These are phyloP conservation scores for Bjerkandera adusta DNA, from an alignment of 1,284 basidiomycete species.

Conservation along the genomic window DNA sequence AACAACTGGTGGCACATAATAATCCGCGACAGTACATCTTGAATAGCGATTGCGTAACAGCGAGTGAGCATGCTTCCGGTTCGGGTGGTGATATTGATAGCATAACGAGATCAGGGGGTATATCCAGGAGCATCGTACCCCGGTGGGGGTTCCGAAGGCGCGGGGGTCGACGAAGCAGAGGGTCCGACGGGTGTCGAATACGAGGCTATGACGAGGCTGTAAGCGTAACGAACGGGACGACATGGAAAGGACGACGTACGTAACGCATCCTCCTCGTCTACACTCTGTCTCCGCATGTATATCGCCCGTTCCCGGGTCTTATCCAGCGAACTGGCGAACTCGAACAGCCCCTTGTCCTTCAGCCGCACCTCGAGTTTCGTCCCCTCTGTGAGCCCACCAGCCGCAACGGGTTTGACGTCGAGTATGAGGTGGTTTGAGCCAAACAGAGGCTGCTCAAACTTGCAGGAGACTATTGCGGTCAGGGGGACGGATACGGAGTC, in stretches of 20 bases:
- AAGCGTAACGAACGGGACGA: background rate
- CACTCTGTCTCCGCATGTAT: conserved; percentile 65
- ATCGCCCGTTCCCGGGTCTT: conserved; percentile 73
- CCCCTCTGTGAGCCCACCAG: conserved; percentile 61
- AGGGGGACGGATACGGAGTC: conserved; percentile 59
- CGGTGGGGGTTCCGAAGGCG: conserved; percentile 1
- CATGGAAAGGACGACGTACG: conserved; percentile 45
- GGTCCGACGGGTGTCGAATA: conserved; percentile 2
- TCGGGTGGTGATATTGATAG: too few relatives aligned
- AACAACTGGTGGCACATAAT: too few relatives aligned
- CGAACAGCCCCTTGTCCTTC: conserved; percentile 65
- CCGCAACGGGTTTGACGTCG: conserved; percentile 61
- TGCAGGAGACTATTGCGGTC: conserved; percentile 59
- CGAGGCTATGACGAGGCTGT: background rate
- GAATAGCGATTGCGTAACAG: too few relatives aligned
- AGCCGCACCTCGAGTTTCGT: conserved; percentile 67
- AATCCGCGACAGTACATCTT: too few relatives aligned
- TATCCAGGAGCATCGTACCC: conserved; percentile 8
- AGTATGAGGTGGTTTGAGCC: conserved; percentile 65
- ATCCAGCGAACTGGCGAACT: conserved; percentile 68
- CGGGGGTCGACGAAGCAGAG: background rate
- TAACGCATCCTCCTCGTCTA: conserved; percentile 55
- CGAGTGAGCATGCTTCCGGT: too few relatives aligned
- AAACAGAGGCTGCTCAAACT: conserved; percentile 74
- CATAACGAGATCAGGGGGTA: too few relatives aligned